Conservation (phyloP, 495 filamentous ascomycete species). For the Echria macrotheca region DNA sequence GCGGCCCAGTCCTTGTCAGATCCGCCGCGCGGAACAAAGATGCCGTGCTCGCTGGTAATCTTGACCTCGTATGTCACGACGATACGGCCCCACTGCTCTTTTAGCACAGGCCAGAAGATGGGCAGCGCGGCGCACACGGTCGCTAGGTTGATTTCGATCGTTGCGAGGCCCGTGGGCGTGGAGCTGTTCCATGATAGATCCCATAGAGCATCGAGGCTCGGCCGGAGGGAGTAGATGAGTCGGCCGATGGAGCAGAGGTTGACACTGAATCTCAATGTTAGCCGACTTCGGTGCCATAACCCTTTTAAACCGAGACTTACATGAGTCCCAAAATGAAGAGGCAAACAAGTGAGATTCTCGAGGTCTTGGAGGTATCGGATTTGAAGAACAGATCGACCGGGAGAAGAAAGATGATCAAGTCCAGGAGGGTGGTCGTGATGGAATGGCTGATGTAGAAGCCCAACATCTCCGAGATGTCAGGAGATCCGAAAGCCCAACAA, state of each 20-base stretch:
- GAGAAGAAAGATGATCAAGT: slow-evolving; percentile 23
- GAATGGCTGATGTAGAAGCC: slow-evolving; percentile 17
- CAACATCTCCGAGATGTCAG: slow-evolving; percentile 15
- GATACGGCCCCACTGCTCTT: slow-evolving; percentile 19
- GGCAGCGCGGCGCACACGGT: slow-evolving; percentile 28
- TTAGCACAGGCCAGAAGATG: slow-evolving; percentile 25
- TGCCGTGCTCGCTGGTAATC: slow-evolving; percentile 20
- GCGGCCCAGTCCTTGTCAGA: neutral
- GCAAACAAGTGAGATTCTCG: neutral
- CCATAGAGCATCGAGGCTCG: slow-evolving; percentile 12
- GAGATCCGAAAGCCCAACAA: slow-evolving; percentile 27
- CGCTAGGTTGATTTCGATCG: slow-evolving; percentile 25
- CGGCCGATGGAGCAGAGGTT: slow-evolving; percentile 20
- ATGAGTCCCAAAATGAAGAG: neutral
- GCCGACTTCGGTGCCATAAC: too few relatives aligned
- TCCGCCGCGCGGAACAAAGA: neutral
- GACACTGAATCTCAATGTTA: too few relatives aligned
- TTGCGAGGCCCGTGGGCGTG: slow-evolving; percentile 20
- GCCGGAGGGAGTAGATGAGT: slow-evolving; percentile 11
- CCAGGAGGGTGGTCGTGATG: slow-evolving; percentile 19
- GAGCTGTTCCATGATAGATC: slow-evolving; percentile 29
- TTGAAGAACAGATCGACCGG: slow-evolving; percentile 25
- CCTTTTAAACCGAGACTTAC: neutral
- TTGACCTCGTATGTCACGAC: slow-evolving; percentile 29
- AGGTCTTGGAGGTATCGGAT: neutral